Percentiles rank a stretch among this genome's conserved stretches.
Conservation (phyloP, 441 rosid genomes). For the Bruguiera hainesii region DNA sequence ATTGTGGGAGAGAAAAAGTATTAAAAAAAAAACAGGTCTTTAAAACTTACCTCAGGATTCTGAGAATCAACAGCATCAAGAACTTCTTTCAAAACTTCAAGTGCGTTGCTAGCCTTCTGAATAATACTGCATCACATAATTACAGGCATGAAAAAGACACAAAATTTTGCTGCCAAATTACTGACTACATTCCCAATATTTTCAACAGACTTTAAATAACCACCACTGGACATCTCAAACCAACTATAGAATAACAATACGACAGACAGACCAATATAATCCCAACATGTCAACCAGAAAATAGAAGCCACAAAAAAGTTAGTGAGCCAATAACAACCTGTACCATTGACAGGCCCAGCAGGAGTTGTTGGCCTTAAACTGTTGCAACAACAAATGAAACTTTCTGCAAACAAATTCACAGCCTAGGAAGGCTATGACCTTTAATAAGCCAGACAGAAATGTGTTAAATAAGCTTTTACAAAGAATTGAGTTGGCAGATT, state of each 20-base stretch:
- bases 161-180: not conserved
- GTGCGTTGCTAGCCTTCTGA: slow-evolving; percentile 84
- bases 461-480: not conserved
- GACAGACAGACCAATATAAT: too few species aligned
- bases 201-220: not conserved
- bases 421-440: not conserved
- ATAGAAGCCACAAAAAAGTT: too few species aligned
- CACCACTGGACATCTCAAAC: not conserved
- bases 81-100: slow-evolving; percentile 89
- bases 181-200: not conserved
- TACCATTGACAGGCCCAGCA: too few species aligned
- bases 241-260: not conserved
- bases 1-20: not conserved
- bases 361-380: too few species aligned
- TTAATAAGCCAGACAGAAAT: not conserved
- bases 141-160: slow-evolving; percentile 1
- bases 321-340: too few species aligned
- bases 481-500: not conserved
- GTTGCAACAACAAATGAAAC: not conserved
- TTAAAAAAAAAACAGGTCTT: not conserved
- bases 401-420: not conserved
- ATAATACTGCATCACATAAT: slow-evolving; percentile 51
- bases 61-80: slow-evolving; percentile 87
- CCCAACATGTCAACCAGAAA: too few species aligned
- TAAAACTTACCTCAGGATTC: slow-evolving; percentile 66